Evolutionary conservation across 768 basidiomycete genomes (phyloP).

Genomic region (Tylopilus cervinicoccineus): DNA sequence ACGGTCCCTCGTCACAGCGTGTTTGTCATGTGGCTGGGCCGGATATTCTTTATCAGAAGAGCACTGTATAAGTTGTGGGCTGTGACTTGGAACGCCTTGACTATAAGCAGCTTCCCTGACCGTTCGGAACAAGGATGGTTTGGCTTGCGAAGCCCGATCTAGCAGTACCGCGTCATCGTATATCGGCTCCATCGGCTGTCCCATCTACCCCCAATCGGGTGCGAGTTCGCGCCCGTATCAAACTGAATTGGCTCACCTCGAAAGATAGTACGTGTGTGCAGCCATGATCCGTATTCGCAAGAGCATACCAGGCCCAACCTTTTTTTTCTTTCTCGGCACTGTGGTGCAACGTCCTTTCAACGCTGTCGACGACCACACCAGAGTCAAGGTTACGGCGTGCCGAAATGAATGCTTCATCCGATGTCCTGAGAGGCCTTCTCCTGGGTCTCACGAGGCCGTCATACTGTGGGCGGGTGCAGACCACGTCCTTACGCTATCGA

Average conservation of each 20-base stretch:
- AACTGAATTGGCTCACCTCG: conserved; percentile 5
- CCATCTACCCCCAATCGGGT: conserved; percentile 5
- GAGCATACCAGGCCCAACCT: not conserved
- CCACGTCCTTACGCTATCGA: conserved; percentile 9
- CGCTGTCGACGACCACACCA: conserved; percentile 1
- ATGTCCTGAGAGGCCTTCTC: not conserved
- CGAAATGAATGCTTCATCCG: conserved; percentile 12
- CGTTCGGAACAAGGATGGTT: conserved; percentile 24
- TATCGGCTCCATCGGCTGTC: conserved; percentile 20
- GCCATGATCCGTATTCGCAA: conserved; percentile 5
- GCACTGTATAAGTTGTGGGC: conserved; percentile 5
- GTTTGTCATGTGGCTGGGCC: conserved; percentile 31
- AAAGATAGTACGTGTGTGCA: not conserved
- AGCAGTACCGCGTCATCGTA: conserved; percentile 16
- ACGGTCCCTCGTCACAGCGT: conserved; percentile 11
- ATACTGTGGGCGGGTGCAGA: not conserved
- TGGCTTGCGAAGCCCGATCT: conserved; percentile 20
- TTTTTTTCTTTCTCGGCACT: not conserved
- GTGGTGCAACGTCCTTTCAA: conserved; percentile 8
- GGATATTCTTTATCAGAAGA: conserved; percentile 27
- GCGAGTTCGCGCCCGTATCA: conserved; percentile 5
- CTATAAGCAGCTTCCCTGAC: conserved; percentile 25
- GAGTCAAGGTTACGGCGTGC: conserved; percentile 1
- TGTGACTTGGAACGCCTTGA: conserved; percentile 19
- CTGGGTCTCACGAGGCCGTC: conserved; percentile 9